These are phyloP conservation scores for Taphrina populina DNA, from an alignment of 1,139 yeast genomes.

Conservation along the genomic window DNA sequence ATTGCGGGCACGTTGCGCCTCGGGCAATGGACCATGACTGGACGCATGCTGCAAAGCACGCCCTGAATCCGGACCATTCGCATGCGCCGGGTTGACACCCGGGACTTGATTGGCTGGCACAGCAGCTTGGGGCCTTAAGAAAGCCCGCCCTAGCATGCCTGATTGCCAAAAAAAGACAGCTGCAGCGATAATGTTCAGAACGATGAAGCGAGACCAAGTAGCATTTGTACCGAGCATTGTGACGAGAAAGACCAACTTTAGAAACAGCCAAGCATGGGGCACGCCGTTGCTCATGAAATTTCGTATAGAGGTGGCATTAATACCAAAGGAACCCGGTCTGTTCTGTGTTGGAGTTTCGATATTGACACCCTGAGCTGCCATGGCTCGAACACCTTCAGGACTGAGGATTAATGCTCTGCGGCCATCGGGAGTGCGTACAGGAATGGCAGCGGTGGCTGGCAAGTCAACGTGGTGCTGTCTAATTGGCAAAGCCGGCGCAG, in stretches of 20 bases:
- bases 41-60: too few species aligned
- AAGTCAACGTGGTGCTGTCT: conserved; percentile 29
- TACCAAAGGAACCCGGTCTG: neutral
- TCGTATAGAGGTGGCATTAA: neutral
- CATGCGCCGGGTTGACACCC: too few species aligned
- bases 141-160: conserved; percentile 12
- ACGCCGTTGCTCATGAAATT: conserved; percentile 10
- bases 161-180: conserved; percentile 32
- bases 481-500: neutral
- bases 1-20: neutral
- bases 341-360: conserved; percentile 7
- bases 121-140: neutral
- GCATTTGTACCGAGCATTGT: conserved; percentile 22
- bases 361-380: conserved; percentile 27
- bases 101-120: too few species aligned
- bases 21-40: too few species aligned
- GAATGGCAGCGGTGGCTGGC: conserved; percentile 24
- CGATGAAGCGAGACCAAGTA: conserved; percentile 19
- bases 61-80: neutral
- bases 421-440: conserved; percentile 24
- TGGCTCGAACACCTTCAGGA: conserved; percentile 29
- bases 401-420: conserved; percentile 24
- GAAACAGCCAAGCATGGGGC: conserved; percentile 27
- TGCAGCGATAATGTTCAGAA: conserved; percentile 12
- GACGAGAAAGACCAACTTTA: conserved; percentile 25